phyloP scores from a whole-genome alignment of 2,329 filamentous ascomycete genomes.

The Pseudogymnoascus sp. region DNA sequence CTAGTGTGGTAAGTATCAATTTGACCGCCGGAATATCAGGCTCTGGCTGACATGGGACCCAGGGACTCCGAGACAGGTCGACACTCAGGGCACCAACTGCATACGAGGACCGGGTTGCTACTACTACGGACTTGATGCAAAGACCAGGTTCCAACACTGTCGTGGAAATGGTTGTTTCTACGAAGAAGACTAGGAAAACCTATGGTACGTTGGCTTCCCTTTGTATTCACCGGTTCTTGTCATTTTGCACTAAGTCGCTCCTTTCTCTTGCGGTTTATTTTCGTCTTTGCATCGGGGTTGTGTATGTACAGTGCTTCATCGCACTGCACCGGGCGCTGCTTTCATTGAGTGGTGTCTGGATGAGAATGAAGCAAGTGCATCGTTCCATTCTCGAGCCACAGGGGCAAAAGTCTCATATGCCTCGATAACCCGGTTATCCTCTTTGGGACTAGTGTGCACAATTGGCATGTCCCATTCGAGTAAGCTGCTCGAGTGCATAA shows the following conservation, averaged over 20 bases:
- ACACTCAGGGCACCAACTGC: background rate
- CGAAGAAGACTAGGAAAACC: background rate
- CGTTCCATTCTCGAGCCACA: background rate
- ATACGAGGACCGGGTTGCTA: background rate
- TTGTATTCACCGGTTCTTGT: background rate
- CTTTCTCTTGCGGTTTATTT: background rate
- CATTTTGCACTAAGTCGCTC: background rate
- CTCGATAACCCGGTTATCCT: background rate
- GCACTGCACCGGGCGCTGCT: background rate
- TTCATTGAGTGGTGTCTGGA: background rate
- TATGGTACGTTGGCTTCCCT: background rate
- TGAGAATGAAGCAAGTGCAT: background rate
- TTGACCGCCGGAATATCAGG: background rate
- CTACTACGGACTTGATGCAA: background rate
- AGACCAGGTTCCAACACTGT: background rate
- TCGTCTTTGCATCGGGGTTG: background rate
- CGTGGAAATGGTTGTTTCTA: background rate
- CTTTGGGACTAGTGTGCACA: background rate
- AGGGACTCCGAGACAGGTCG: background rate
- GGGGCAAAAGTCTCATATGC: background rate
- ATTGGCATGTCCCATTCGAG: background rate
- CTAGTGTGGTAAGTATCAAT: background rate
- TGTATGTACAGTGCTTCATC: background rate
- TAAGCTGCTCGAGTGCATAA: background rate
- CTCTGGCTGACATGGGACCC: background rate